phyloP scores from a whole-genome alignment of 768 basidiomycete species.

The Serpula lacrymans region DNA sequence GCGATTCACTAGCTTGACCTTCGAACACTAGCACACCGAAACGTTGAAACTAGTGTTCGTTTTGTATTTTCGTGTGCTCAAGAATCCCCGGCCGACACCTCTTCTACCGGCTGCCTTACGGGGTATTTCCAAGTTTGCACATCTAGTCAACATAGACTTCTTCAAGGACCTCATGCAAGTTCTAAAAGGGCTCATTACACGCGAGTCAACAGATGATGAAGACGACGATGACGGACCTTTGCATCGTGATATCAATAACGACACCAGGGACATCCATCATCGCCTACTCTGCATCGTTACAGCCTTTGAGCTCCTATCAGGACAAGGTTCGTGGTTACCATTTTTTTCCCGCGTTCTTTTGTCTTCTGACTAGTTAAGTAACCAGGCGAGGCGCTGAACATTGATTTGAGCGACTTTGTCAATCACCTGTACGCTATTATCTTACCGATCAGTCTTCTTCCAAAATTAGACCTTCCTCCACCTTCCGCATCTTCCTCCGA shows the following conservation, averaged over 20 bases:
- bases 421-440: slow-evolving; percentile 81
- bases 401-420: slow-evolving; percentile 90
- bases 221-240: slow-evolving; percentile 34
- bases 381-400: slow-evolving; percentile 92
- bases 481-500: slow-evolving; percentile 24
- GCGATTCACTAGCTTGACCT: slow-evolving; percentile 10
- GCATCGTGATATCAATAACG: slow-evolving; percentile 23
- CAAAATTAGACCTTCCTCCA: slow-evolving; percentile 57
- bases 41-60: slow-evolving; percentile 96
- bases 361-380: slow-evolving; percentile 7
- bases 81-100: slow-evolving; percentile 73
- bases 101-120: slow-evolving; percentile 85
- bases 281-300: slow-evolving; percentile 87
- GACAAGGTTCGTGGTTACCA: slow-evolving; percentile 66
- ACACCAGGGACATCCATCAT: slow-evolving; percentile 45
- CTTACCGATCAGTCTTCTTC: slow-evolving; percentile 63
- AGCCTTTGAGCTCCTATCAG: slow-evolving; percentile 95
- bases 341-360: slow-evolving; percentile 3
- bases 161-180: slow-evolving; percentile 93
- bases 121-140: slow-evolving; percentile 91
- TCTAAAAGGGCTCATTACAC: slow-evolving; percentile 70
- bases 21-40: slow-evolving; percentile 80
- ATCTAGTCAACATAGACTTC: slow-evolving; percentile 97
- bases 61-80: slow-evolving; percentile 94
- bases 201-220: slow-evolving; percentile 37